phyloP scores from a whole-genome alignment of 78 protist species.

The Creolimax fragrantissima region DNA sequence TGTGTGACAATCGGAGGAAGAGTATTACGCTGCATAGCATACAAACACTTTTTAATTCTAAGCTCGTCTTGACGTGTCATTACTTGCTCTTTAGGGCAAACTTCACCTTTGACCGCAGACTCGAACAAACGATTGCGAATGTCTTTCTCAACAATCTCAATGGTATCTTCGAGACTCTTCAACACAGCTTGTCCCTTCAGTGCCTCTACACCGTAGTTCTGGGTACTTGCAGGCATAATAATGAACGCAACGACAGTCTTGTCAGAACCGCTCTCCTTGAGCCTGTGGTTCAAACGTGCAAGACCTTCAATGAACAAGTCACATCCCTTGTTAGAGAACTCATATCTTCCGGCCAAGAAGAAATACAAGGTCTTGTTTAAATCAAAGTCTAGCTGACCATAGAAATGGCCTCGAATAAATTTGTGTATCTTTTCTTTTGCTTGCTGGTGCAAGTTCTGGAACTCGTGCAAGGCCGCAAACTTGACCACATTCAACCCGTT shows the following conservation, averaged over 20 bases:
- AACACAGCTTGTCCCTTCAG: slow-evolving; percentile 49
- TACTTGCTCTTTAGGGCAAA: slow-evolving; percentile 28
- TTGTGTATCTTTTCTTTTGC: slow-evolving; percentile 45
- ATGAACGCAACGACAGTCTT: slow-evolving; percentile 63
- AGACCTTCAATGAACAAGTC: slow-evolving; percentile 61
- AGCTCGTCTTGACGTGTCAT: slow-evolving; percentile 36
- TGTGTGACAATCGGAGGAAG: slow-evolving; percentile 74
- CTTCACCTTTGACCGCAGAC: slow-evolving; percentile 18
- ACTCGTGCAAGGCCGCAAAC: slow-evolving; percentile 64
- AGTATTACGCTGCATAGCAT: slow-evolving; percentile 24
- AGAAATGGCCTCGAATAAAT: slow-evolving; percentile 73
- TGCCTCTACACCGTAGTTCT: slow-evolving; percentile 63
- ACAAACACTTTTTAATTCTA: slow-evolving; percentile 46
- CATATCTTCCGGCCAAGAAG: slow-evolving; percentile 74
- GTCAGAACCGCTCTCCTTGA: slow-evolving; percentile 21
- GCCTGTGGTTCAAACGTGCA: slow-evolving; percentile 45
- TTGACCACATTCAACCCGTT: slow-evolving; percentile 66
- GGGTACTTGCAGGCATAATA: slow-evolving; percentile 56
- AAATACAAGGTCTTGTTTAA: slow-evolving; percentile 71
- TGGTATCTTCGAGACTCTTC: slow-evolving; percentile 19
- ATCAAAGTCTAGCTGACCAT: slow-evolving; percentile 58
- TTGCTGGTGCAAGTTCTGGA: slow-evolving; percentile 66
- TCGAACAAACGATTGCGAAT: not conserved
- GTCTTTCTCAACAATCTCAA: not conserved
- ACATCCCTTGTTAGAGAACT: slow-evolving; percentile 63